Percentiles rank a stretch among this genome's conserved stretches.
phyloP scores from a whole-genome alignment of 176 grass and related monocot species.

The barley (Hordeum vulgare) region DNA sequence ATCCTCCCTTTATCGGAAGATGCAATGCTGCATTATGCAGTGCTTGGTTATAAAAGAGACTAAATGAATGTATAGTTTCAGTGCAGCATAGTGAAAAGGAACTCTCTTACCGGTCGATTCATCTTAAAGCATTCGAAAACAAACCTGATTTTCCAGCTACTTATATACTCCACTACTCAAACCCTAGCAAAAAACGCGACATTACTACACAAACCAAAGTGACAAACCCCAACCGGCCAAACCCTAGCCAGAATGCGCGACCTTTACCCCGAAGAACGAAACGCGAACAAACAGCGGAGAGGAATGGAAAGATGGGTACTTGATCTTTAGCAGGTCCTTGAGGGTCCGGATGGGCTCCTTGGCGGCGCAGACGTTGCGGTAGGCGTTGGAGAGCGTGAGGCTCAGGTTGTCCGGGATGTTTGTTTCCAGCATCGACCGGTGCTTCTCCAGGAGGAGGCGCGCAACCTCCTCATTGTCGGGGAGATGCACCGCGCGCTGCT shows the following conservation, averaged over 20 bases:
- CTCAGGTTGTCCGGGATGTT: constrained; percentile 54
- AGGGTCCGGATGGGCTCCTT: constrained; percentile 64
- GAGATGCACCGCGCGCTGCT: constrained; percentile 38
- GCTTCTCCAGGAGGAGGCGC: constrained; percentile 49
- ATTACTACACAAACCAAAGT: not conserved
- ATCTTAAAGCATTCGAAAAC: not conserved
- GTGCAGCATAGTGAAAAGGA: not conserved
- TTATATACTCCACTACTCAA: not conserved
- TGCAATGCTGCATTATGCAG: not conserved
- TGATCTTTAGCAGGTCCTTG: constrained; percentile 75
- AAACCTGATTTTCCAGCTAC: not conserved
- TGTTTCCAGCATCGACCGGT: constrained; percentile 52
- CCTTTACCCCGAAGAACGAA: not conserved
- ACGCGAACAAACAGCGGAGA: not conserved
- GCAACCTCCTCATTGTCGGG: constrained; percentile 72
- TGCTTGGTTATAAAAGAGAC: not conserved
- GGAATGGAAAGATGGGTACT: constrained; percentile 18
- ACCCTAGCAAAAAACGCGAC: not conserved
- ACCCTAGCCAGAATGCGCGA: not conserved
- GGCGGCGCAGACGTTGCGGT: constrained; percentile 53
- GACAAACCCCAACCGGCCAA: not conserved
- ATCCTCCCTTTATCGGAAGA: not conserved
- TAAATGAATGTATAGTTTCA: not conserved
- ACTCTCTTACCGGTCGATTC: not conserved
- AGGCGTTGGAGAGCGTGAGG: constrained; percentile 49